Conservation (phyloP, 2,329 filamentous ascomycete genomes). For the Capronia coronata region DNA sequence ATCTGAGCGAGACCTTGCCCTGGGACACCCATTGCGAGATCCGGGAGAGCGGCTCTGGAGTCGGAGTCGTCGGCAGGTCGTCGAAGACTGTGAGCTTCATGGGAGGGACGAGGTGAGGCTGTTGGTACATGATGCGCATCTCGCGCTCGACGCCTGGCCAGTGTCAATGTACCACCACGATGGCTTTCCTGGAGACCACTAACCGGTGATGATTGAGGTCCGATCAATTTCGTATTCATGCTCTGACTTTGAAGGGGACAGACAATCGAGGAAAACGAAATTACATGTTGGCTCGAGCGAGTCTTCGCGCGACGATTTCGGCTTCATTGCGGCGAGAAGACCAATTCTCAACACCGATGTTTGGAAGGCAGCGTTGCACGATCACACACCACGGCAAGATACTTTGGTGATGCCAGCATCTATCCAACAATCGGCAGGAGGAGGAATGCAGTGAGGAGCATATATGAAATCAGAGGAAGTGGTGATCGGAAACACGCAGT, state of each 20-base stretch:
- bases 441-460: slow-evolving; percentile 3
- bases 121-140: slow-evolving; percentile 40
- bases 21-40: slow-evolving; percentile 36
- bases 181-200: neutral
- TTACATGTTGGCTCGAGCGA: slow-evolving; percentile 20
- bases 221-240: neutral
- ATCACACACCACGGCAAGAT: slow-evolving; percentile 1
- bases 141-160: slow-evolving; percentile 37
- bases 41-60: slow-evolving; percentile 32
- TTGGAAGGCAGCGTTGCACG: slow-evolving; percentile 6
- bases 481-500: slow-evolving; percentile 10
- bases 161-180: slow-evolving; percentile 10
- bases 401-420: slow-evolving; percentile 19
- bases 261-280: slow-evolving; percentile 19
- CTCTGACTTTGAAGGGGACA: slow-evolving; percentile 9
- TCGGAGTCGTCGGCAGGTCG: slow-evolving; percentile 34
- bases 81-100: slow-evolving; percentile 42
- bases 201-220: neutral
- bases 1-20: slow-evolving; percentile 37
- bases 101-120: slow-evolving; percentile 43
- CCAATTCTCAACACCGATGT: slow-evolving; percentile 3
- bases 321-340: slow-evolving; percentile 12
- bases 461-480: slow-evolving; percentile 1
- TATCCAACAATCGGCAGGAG: neutral
- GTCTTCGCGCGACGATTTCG: slow-evolving; percentile 11